Percentiles rank a stretch among this genome's conserved stretches.
Evolutionary conservation across 202 grass and related monocot genomes (phyloP).

Genomic region (Panicum hallii): DNA sequence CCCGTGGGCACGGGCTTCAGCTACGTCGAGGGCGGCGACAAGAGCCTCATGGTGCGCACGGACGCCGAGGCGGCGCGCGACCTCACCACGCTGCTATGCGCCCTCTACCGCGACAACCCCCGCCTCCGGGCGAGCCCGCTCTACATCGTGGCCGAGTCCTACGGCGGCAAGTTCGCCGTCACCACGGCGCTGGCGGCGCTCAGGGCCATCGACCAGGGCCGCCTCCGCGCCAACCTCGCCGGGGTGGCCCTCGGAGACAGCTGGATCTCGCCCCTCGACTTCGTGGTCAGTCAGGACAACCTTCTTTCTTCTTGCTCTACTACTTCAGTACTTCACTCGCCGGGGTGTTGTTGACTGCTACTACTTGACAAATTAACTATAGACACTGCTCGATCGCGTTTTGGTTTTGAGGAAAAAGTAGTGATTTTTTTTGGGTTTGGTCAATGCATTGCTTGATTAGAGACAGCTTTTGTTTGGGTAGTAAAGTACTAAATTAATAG

Average conservation of each 20-base stretch:
- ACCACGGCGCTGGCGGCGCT: slow-evolving; percentile 67
- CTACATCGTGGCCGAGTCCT: slow-evolving; percentile 92
- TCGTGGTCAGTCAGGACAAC: slow-evolving; percentile 48
- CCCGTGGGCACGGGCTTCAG: slow-evolving; percentile 95
- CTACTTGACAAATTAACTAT: too few species aligned
- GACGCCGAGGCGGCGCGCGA: slow-evolving; percentile 81
- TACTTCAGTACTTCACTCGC: too few species aligned
- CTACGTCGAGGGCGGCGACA: slow-evolving; percentile 72
- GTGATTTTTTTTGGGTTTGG: background rate
- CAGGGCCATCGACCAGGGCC: slow-evolving; percentile 54
- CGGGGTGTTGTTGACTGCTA: too few species aligned
- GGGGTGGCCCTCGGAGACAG: slow-evolving; percentile 83
- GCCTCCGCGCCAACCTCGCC: slow-evolving; percentile 63
- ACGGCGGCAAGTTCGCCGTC: slow-evolving; percentile 96
- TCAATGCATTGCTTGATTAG: background rate
- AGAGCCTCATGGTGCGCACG: slow-evolving; percentile 56
- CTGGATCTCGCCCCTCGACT: slow-evolving; percentile 96
- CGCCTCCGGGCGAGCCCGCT: slow-evolving; percentile 63
- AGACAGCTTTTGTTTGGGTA: background rate
- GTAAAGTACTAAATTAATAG: background rate
- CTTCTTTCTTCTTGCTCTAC: too few species aligned
- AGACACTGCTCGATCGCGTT: too few species aligned
- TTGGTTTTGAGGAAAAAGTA: too few species aligned
- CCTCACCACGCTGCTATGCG: slow-evolving; percentile 66
- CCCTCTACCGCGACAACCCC: slow-evolving; percentile 52